Evolutionary conservation across 1,284 basidiomycete genomes (phyloP).

Genomic region (Coniferiporia weirii): DNA sequence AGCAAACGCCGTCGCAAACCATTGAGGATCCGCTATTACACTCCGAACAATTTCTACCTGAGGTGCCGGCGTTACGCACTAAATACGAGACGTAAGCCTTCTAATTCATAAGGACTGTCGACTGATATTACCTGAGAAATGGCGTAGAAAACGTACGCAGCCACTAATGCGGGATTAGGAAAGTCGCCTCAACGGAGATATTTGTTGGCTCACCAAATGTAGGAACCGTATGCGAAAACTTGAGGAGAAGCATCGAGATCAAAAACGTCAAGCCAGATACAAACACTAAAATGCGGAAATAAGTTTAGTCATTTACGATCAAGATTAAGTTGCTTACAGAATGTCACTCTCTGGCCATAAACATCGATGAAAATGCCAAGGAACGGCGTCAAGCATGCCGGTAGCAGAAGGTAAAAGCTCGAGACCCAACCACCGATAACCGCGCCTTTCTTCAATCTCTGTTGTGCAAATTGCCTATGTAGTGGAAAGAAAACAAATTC

Average conservation of each 20-base stretch:
- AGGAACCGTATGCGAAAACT: conserved; percentile 36
- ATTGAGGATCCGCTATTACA: conserved; percentile 38
- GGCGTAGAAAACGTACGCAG: conserved; percentile 42
- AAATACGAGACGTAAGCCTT: conserved; percentile 5
- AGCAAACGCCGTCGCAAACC: conserved; percentile 41
- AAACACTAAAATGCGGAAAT: conserved; percentile 30
- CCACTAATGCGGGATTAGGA: conserved; percentile 27
- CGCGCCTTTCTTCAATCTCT: conserved; percentile 41
- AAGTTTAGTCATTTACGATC: not conserved
- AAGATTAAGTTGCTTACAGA: conserved; percentile 29
- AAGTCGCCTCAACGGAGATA: not conserved
- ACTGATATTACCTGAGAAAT: conserved; percentile 32
- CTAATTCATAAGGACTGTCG: not conserved
- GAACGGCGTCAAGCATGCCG: conserved; percentile 39
- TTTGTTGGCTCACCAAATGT: conserved; percentile 31
- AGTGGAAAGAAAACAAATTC: not conserved
- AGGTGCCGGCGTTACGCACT: conserved; percentile 39
- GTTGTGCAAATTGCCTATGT: conserved; percentile 37
- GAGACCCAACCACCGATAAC: conserved; percentile 45
- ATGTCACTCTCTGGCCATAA: conserved; percentile 37
- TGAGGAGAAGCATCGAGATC: conserved; percentile 38
- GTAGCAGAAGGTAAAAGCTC: conserved; percentile 41
- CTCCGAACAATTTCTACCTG: conserved; percentile 42
- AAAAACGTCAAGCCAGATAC: conserved; percentile 38
- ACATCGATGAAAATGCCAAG: conserved; percentile 40